Base-by-base conservation (phyloP, 2,329 filamentous ascomycete species). In the Clonostachys rhizophaga region DNA sequence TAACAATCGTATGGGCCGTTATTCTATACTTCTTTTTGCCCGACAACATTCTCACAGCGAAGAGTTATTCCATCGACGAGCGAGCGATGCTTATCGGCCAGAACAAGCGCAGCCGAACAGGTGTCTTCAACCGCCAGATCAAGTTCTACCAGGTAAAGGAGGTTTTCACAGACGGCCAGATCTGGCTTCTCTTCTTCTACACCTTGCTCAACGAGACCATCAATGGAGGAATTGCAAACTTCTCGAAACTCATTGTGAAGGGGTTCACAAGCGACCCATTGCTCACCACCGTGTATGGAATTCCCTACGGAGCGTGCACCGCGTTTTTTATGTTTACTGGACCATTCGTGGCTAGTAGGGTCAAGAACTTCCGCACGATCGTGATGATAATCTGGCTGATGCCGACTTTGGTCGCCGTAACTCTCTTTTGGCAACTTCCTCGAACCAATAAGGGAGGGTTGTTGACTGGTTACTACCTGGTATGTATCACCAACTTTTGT, bases 41-140 rank as follows among this genome's bases (percentile, higher is more conserved):
- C 0, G 68, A 76, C 49, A 49, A 49, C 36, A 49, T 49, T 41
- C 40, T 49, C 17, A 47, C 40, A 12, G 47, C 47, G 7, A 39
- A 35, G 45, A 34, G 47, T 17, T 47, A 47, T 35, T 43, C 47
- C 18, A 37, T 43, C 13, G 41, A 47, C 18, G 44, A 51, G 37
- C 42, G 47, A 10, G 45, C 45, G 7, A 49, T 79, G 39, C 83
- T 75, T 0, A 82, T 84, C 2, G 78, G 75, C 51, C 87, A 83
- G 58, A 72, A 87, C 36, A 75, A 66, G 6, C 58, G 67, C 1
- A 69, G 75, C 40, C 20, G 59, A 20, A 64, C 64, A 2, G 65
- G 65, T 16, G 61, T 70, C 18, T 60, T 67, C 36, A 70, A 64
- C 50, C 57, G 61, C 34, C 59, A 56, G 34, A 67, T 69, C 52